Conservation (phyloP, 805 yeast species). For the Ogataea zsoltii region DNA sequence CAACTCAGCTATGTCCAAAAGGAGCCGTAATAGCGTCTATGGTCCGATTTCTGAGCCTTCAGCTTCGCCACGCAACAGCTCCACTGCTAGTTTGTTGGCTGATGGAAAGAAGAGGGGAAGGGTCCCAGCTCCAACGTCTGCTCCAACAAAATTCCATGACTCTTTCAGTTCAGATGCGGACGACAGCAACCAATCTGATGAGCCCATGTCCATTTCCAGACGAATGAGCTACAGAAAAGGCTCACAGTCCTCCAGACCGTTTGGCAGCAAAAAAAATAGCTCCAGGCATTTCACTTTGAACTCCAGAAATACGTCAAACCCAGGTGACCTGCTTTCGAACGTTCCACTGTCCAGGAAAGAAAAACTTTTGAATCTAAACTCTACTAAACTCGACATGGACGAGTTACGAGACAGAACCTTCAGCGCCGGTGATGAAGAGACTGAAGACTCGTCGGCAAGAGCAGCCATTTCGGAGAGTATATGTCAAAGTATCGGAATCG, state of each 20-base stretch:
- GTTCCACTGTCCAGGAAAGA: slow-evolving; percentile 54
- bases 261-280: slow-evolving; percentile 1
- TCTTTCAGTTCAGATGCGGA: slow-evolving; percentile 26
- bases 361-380: neutral
- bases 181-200: slow-evolving; percentile 24
- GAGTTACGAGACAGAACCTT: slow-evolving; percentile 41
- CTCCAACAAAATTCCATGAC: slow-evolving; percentile 13
- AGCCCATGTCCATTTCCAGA: slow-evolving; percentile 3
- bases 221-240: neutral
- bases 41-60: neutral
- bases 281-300: slow-evolving; percentile 55
- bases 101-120: neutral
- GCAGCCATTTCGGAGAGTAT: slow-evolving; percentile 71
- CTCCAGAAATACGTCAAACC: slow-evolving; percentile 61
- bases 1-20: slow-evolving; percentile 5
- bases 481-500: slow-evolving; percentile 67
- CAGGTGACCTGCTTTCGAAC: slow-evolving; percentile 82
- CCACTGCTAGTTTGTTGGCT: slow-evolving; percentile 6
- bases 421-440: slow-evolving; percentile 61
- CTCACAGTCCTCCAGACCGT: slow-evolving; percentile 6
- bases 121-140: neutral
- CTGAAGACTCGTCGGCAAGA: slow-evolving; percentile 65
- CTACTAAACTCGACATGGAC: slow-evolving; percentile 17
- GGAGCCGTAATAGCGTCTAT: neutral
- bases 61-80: slow-evolving; percentile 1